Evolutionary conservation across 108 stramenopile species (phyloP).

Genomic region (Fragilariopsis cylindrus): DNA sequence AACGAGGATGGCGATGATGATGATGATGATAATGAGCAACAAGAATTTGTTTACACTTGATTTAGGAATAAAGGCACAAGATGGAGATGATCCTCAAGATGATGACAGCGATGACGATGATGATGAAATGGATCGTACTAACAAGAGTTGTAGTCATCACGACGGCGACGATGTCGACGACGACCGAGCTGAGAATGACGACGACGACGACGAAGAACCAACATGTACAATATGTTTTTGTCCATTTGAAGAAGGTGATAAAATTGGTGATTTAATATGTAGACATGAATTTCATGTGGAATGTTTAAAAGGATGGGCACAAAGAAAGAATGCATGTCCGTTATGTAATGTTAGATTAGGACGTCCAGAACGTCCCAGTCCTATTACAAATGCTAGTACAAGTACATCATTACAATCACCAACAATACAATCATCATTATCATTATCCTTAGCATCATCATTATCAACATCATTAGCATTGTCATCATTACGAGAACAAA

Average conservation of each 20-base stretch:
- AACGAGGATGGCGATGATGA: background rate
- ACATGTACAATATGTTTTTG: conserved; percentile 70
- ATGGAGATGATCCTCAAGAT: background rate
- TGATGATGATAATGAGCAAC: background rate
- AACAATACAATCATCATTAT: background rate
- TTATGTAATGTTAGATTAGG: conserved; percentile 41
- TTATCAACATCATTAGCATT: background rate
- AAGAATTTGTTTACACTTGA: background rate
- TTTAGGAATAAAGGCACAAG: background rate
- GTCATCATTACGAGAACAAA: too few species aligned
- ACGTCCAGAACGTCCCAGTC: background rate
- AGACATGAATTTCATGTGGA: conserved; percentile 70
- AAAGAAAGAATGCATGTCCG: conserved; percentile 70
- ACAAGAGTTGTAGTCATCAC: background rate
- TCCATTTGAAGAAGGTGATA: conserved; percentile 65
- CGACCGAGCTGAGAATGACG: background rate
- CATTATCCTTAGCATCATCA: background rate
- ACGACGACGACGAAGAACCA: background rate
- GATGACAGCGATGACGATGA: conserved; percentile 10
- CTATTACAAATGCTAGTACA: background rate
- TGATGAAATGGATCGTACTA: background rate
- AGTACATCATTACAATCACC: background rate
- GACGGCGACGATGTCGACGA: background rate
- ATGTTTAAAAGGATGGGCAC: conserved; percentile 70
- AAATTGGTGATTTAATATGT: conserved; percentile 68